Percentiles rank a stretch among this genome's conserved stretches.
These are phyloP conservation scores for Populus hybrid DNA, from an alignment of 441 rosid genomes.

Conservation along the genomic window DNA sequence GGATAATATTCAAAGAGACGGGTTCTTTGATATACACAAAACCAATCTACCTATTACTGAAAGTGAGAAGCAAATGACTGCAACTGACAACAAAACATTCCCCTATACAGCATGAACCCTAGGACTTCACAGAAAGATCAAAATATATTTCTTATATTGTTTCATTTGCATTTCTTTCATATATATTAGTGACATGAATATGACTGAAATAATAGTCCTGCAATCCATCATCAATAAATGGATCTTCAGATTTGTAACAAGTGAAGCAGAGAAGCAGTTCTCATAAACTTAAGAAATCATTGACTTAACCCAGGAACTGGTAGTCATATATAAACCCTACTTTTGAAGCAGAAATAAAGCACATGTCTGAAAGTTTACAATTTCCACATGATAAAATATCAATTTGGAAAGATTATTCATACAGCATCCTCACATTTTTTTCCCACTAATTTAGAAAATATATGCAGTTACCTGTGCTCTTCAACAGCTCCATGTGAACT, in stretches of 20 bases:
- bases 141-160: not conserved
- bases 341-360: not conserved
- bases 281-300: not conserved
- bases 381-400: not conserved
- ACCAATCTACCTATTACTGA: not conserved
- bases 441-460: not conserved
- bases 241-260: not conserved
- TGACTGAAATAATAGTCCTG: not conserved
- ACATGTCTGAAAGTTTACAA: not conserved
- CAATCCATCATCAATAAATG: not conserved
- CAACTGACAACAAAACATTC: not conserved
- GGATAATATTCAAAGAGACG: not conserved
- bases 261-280: not conserved
- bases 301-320: not conserved
- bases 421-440: too few relatives aligned
- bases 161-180: not conserved
- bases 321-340: too few relatives aligned
- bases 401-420: not conserved
- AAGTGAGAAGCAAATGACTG: not conserved
- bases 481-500: constrained; percentile 60
- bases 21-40: not conserved
- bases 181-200: not conserved
- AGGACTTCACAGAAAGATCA: not conserved
- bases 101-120: not conserved
- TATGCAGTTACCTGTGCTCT: constrained; percentile 59